These are phyloP conservation scores for Pestalotiopsis sp. DNA, from an alignment of 2,329 filamentous ascomycete species.

Conservation along the genomic window DNA sequence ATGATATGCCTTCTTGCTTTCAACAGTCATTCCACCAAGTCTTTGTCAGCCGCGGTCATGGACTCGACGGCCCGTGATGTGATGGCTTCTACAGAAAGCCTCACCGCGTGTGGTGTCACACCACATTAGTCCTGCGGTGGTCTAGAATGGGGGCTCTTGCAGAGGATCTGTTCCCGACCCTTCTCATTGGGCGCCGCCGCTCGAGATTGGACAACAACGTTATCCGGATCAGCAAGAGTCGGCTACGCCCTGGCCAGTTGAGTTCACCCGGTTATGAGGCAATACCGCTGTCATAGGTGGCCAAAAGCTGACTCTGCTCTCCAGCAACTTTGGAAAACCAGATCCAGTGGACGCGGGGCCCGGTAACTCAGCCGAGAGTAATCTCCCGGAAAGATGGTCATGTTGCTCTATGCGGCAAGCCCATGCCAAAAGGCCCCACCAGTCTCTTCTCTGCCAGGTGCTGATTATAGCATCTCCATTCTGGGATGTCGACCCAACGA, in stretches of 20 bases:
- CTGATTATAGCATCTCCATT: background rate
- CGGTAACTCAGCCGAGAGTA: background rate
- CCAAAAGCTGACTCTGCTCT: background rate
- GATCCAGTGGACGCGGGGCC: background rate
- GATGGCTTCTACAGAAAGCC: background rate
- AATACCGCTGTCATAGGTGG: background rate
- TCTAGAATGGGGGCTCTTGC: background rate
- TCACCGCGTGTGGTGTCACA: background rate
- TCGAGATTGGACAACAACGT: background rate
- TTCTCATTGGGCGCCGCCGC: background rate
- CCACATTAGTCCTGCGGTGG: constrained; percentile 1
- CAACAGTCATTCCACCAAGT: background rate
- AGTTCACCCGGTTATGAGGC: background rate
- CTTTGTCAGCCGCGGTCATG: background rate
- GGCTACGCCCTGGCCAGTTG: background rate
- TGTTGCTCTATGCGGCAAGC: background rate
- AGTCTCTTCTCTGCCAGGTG: background rate
- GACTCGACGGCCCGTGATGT: background rate
- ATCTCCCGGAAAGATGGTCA: background rate
- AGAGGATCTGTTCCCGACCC: background rate
- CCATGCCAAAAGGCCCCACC: background rate
- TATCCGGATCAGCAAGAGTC: no score
- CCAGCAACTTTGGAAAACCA: background rate
- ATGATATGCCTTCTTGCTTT: constrained; percentile 1
- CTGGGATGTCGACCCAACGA: background rate